Evolutionary conservation across 106 monocot genomes (phyloP), one percentile per base, ranked within the genome.

Genomic region (Dactylorhiza incarnata): DNA sequence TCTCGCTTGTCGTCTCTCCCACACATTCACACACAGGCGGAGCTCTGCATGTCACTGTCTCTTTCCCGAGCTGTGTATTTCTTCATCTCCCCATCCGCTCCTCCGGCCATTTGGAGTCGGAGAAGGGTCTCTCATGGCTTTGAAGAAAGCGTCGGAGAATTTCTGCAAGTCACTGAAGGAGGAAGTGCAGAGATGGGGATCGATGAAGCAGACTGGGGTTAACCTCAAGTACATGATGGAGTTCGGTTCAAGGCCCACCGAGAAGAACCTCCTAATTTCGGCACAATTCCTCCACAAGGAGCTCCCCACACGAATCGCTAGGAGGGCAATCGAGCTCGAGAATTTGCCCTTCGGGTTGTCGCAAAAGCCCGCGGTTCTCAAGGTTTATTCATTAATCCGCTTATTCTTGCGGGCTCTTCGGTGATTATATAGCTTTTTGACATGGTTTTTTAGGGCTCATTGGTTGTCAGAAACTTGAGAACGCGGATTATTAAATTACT

Each of bases 231-330:
- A 95, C 80, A 95, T 95, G 95, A 95, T 88, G 92, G 95, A 95
- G n/a, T 95, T 95, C 82, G 92, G 92, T 0, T 70, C 92, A 20
- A 76, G 77, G 14, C 95, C 92, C 7, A 85, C 77, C 2, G 88
- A 83, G 59, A 79, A 56, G 52, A 88, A 82, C 52, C 83, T 95
- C 48, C 24, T 95, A 74, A 79, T 82, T 20, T 84, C 92, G 10
- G 88, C 95, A 6, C 95, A 95, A 75, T 95, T 95, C 81, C 86
- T 95, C 9, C 95, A 88, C 80, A 90, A 84, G 72, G 95, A 95
- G 82, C 86, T 95, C 24, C 88, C 92, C 49, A 88, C 90, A 46
- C 47, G 95, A 68, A 95, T 95, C 75, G 95, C 95, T 6, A 72
- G 95, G 45, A 59, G 92, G 16, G 90, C 84, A 45, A 73, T 92